Evolutionary conservation across 1,284 basidiomycete species (phyloP).

Genomic region (Pseudozyma sp.): DNA sequence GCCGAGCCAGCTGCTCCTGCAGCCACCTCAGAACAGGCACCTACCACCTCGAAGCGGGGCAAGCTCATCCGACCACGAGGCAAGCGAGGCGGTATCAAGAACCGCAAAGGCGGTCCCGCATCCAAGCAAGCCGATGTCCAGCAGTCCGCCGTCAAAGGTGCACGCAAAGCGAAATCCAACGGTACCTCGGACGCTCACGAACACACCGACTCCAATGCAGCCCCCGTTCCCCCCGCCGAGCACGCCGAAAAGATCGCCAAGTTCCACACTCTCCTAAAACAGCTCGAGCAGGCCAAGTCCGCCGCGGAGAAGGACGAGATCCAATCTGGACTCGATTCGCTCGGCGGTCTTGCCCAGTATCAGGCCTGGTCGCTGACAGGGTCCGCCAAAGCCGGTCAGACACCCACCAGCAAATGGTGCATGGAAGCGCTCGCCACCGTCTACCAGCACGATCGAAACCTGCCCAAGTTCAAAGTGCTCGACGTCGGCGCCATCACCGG

Average conservation of each 20-base stretch:
- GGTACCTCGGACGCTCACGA: slow-evolving; percentile 17
- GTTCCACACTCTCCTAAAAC: slow-evolving; percentile 64
- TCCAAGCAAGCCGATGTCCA: slow-evolving; percentile 9
- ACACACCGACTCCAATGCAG: slow-evolving; percentile 1
- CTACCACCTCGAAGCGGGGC: slow-evolving; percentile 17
- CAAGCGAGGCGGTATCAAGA: slow-evolving; percentile 64
- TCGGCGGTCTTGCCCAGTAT: slow-evolving; percentile 62
- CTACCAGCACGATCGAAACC: slow-evolving; percentile 35
- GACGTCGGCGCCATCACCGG: slow-evolving; percentile 70
- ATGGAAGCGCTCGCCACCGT: slow-evolving; percentile 50
- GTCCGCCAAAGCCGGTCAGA: slow-evolving; percentile 43
- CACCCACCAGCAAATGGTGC: slow-evolving; percentile 61
- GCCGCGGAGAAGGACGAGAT: slow-evolving; percentile 45
- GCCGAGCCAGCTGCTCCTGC: slow-evolving; percentile 4
- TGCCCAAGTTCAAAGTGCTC: slow-evolving; percentile 61
- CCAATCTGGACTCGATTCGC: slow-evolving; percentile 42
- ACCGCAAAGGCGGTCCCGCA: slow-evolving; percentile 29
- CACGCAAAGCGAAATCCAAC: slow-evolving; percentile 22
- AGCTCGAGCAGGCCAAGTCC: slow-evolving; percentile 59
- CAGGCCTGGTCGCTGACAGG: slow-evolving; percentile 60
- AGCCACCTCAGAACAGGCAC: background rate
- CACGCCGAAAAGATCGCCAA: slow-evolving; percentile 60
- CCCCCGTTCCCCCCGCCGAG: slow-evolving; percentile 30
- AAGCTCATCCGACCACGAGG: slow-evolving; percentile 63
- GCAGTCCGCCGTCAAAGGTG: slow-evolving; percentile 22